These are phyloP conservation scores for Ogataea chonburiensis DNA, from an alignment of 805 yeast genomes.

Conservation along the genomic window DNA sequence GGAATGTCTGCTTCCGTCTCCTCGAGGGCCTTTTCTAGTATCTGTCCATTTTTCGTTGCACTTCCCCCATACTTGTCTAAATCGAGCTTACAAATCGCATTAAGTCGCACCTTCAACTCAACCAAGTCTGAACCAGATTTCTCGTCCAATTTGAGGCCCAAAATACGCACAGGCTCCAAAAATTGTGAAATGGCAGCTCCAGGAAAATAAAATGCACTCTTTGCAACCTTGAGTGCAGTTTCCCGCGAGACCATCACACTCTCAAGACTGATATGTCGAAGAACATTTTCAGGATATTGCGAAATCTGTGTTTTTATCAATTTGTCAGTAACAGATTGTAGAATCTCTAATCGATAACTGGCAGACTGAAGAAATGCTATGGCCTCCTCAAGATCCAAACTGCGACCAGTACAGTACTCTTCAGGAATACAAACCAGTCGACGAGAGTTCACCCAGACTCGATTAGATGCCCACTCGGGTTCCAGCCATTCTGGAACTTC, in stretches of 20 bases:
- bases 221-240: slow-evolving; percentile 12
- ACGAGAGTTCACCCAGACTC: slow-evolving; percentile 53
- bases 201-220: slow-evolving; percentile 13
- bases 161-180: slow-evolving; percentile 3
- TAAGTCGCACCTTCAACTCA: slow-evolving; percentile 10
- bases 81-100: slow-evolving; percentile 13
- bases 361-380: slow-evolving; percentile 39
- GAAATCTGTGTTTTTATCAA: slow-evolving; percentile 23
- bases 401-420: slow-evolving; percentile 33
- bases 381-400: slow-evolving; percentile 40
- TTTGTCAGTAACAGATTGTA: slow-evolving; percentile 18
- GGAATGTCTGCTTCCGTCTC: neutral
- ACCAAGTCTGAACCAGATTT: slow-evolving; percentile 3
- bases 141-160: slow-evolving; percentile 1
- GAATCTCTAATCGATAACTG: slow-evolving; percentile 33
- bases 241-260: slow-evolving; percentile 17
- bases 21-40: slow-evolving; percentile 9
- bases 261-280: slow-evolving; percentile 29
- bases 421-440: slow-evolving; percentile 41
- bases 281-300: slow-evolving; percentile 31
- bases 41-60: slow-evolving; percentile 3
- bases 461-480: slow-evolving; percentile 46
- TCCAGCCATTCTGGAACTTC: slow-evolving; percentile 45
- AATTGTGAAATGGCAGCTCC: slow-evolving; percentile 18
- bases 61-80: slow-evolving; percentile 6